phyloP scores from a whole-genome alignment of 441 rosid species.

The Populus trichocarpa region DNA sequence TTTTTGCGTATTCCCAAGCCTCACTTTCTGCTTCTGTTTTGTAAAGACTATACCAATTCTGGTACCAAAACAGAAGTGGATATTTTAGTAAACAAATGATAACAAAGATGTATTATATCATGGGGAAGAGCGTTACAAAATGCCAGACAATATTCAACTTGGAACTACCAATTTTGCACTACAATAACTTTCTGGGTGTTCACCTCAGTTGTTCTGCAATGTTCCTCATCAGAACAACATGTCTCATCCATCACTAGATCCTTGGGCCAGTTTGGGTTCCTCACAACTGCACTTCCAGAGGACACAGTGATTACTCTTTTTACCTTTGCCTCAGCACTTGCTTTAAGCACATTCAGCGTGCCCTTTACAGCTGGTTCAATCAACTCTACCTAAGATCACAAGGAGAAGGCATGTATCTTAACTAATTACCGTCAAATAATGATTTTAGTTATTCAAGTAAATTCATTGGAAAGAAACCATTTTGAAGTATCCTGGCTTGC shows the following conservation, averaged over 20 bases:
- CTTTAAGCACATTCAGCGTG: constrained; percentile 61
- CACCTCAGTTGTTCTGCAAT: constrained; percentile 52
- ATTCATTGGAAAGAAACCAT: too few relatives aligned
- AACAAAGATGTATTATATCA: background rate
- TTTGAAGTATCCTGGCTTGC: constrained; percentile 21
- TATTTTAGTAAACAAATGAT: background rate
- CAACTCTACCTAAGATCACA: constrained; percentile 47
- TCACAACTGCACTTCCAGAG: constrained; percentile 42
- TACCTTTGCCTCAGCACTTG: constrained; percentile 50
- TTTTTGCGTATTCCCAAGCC: constrained; percentile 56
- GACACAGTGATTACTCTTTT: constrained; percentile 60
- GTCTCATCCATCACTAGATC: constrained; percentile 48
- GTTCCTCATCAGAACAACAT: constrained; percentile 67
- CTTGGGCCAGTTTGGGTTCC: constrained; percentile 63
- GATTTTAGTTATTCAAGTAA: background rate
- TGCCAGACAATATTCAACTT: background rate
- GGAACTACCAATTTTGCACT: background rate
- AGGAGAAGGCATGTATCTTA: background rate
- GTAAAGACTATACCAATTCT: constrained; percentile 21
- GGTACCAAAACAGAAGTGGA: background rate
- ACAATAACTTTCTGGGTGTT: background rate
- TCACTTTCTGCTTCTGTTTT: constrained; percentile 70
- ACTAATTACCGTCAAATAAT: constrained; percentile 10
- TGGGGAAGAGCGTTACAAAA: background rate
- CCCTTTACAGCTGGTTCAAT: constrained; percentile 55